These are phyloP conservation scores for Lentinula guzmanii DNA, from an alignment of 768 basidiomycete genomes.

Conservation along the genomic window DNA sequence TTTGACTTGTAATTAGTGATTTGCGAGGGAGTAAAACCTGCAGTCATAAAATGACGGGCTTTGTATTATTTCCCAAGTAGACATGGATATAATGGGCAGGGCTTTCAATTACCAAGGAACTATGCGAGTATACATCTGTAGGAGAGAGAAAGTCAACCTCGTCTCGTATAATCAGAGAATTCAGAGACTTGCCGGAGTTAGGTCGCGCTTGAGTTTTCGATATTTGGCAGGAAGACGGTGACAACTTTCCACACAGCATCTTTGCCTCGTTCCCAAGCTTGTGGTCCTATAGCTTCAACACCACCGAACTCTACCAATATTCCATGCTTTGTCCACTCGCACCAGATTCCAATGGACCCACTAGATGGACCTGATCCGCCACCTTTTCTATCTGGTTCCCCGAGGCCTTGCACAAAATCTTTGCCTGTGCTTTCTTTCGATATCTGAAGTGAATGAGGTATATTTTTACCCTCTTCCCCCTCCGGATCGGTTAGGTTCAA, in stretches of 20 bases:
- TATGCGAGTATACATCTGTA: too few relatives aligned
- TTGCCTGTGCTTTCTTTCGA: conserved; percentile 57
- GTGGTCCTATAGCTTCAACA: conserved; percentile 67
- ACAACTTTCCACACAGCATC: conserved; percentile 75
- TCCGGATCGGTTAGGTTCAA: conserved; percentile 30
- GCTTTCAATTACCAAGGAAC: too few relatives aligned
- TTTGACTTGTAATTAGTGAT: too few relatives aligned
- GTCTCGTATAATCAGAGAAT: not conserved
- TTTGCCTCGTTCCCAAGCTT: conserved; percentile 85
- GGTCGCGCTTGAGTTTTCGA: not conserved
- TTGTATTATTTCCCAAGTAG: too few relatives aligned
- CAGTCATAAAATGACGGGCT: too few relatives aligned
- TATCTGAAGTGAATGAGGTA: conserved; percentile 37
- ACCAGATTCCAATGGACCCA: conserved; percentile 88
- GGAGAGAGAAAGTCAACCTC: too few relatives aligned
- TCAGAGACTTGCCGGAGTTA: not conserved
- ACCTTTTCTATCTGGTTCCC: conserved; percentile 89
- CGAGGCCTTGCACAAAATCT: conserved; percentile 67
- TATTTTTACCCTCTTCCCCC: conserved; percentile 32
- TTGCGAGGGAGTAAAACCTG: too few relatives aligned
- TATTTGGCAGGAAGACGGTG: conserved; percentile 46
- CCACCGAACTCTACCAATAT: conserved; percentile 87
- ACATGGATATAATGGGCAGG: too few relatives aligned
- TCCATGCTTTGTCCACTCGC: conserved; percentile 81
- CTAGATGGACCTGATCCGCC: conserved; percentile 81